Conservation (phyloP, 2,329 filamentous ascomycete species). For the Penicillium sp. region DNA sequence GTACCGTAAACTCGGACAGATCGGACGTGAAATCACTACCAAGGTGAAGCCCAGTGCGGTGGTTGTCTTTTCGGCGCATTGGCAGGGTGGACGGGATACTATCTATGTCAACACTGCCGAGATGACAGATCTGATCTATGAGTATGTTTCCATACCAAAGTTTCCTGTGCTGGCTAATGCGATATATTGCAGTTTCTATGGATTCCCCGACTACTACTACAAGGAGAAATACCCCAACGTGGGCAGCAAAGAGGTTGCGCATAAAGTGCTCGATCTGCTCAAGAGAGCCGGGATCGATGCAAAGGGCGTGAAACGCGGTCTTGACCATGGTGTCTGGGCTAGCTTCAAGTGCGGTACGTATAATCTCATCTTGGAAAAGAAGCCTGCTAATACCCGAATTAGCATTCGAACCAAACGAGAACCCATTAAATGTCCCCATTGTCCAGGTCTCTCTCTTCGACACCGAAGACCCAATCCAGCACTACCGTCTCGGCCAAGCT, state of each 20-base stretch:
- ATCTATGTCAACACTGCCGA: conserved; percentile 64
- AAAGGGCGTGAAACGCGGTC: conserved; percentile 56
- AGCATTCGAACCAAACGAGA: conserved; percentile 58
- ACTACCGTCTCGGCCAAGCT: conserved; percentile 64
- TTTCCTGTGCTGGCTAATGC: not conserved
- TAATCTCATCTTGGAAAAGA: not conserved
- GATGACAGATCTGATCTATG: conserved; percentile 63
- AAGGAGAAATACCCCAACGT: conserved; percentile 60
- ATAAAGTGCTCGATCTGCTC: conserved; percentile 54
- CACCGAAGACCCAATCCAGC: conserved; percentile 58
- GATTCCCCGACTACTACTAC: conserved; percentile 66
- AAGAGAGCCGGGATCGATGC: conserved; percentile 55
- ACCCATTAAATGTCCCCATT: conserved; percentile 61
- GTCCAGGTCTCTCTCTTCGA: conserved; percentile 68
- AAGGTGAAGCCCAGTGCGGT: conserved; percentile 66
- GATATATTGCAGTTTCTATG: conserved; percentile 53
- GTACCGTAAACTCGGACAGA: conserved; percentile 57
- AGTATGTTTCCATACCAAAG: conserved; percentile 41
- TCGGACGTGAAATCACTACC: conserved; percentile 65
- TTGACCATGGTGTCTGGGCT: conserved; percentile 72
- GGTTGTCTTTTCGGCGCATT: conserved; percentile 72
- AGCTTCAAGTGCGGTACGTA: conserved; percentile 54
- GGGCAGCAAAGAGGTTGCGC: conserved; percentile 57
- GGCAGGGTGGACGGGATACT: conserved; percentile 55
- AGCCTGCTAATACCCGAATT: not conserved